Base-by-base conservation (phyloP, 768 basidiomycete species). In the Pleurotus ostreatus region DNA sequence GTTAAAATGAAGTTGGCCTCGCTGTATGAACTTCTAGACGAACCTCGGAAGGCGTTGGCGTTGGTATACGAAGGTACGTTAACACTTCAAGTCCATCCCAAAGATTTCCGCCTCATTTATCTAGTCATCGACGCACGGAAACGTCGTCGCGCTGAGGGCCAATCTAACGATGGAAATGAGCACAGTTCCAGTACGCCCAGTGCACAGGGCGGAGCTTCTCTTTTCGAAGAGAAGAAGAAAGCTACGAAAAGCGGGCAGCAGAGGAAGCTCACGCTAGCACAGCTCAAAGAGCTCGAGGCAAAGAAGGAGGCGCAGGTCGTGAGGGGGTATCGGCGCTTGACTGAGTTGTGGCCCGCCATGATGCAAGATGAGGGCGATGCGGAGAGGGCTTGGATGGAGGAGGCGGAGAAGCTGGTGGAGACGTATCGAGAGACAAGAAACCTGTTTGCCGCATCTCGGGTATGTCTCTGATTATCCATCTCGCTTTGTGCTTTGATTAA, bases 1-100 rank as follows among this genome's bases (percentile, higher is more conserved):
- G 88, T 86, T 23, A 94, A 93, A 68, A 86, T 95, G 81, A 89
- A 91, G 59, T 78, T 98, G 0, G 96, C 95, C 0, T 91, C 91
- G 60, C 83, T 94, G 12, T 92, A 93, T 60, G 96, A 99, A 68
- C 84, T 91, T 9, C 71, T 88, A 60, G 85, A 88, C 44, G 83
- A 94, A 60, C 85, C 89, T 1, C 76, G 84, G 13, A 88, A 88
- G 64, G 96, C 96, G 0, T 76, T 97, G 0, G 85, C 89, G 5
- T 71, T 97, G 0, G 88, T 95, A 12, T 86, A 87, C 51, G 81
- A 94, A 81, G 92, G 94, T 92, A 59, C 4, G 49, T 18, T 45
- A 7, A 46, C 15, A 37, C 22, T 48, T 20, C 7, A 15, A 44
- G n/a, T 4, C 20, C 13, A 16, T 44, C 20, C 11, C 11, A 11